Conservation (phyloP, 2,329 filamentous ascomycete genomes). For the Teratosphaeria gauchensis region DNA sequence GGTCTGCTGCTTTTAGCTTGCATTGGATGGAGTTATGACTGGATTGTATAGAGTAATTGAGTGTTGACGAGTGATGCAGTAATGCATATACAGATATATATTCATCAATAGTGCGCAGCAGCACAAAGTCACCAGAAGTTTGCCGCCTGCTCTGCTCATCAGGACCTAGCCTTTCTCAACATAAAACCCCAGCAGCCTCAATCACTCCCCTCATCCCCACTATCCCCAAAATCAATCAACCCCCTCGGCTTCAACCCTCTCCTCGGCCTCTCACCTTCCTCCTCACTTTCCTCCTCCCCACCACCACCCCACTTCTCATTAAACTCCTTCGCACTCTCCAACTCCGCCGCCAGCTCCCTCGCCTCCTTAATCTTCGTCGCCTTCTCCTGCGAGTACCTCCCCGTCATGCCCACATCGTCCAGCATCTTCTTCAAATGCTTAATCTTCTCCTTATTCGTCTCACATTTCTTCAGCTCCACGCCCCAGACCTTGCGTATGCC, state of each 20-base stretch:
- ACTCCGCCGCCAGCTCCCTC: slow-evolving; percentile 72
- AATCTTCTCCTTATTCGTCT: slow-evolving; percentile 69
- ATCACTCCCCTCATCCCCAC: slow-evolving; percentile 19
- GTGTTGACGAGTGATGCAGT: not conserved
- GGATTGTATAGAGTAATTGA: too few relatives aligned
- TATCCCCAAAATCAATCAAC: slow-evolving; percentile 28
- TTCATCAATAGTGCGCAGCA: not conserved
- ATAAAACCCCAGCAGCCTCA: not conserved
- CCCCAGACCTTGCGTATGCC: slow-evolving; percentile 89
- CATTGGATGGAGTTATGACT: too few relatives aligned
- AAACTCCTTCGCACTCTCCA: slow-evolving; percentile 76
- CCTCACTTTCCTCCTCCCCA: slow-evolving; percentile 3
- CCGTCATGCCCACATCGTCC: slow-evolving; percentile 74
- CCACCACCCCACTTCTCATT: slow-evolving; percentile 63
- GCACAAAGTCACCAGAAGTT: too few relatives aligned
- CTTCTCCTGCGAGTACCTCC: slow-evolving; percentile 75
- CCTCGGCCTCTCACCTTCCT: slow-evolving; percentile 9
- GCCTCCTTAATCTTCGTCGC: slow-evolving; percentile 80
- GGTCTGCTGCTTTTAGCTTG: not conserved
- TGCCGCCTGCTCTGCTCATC: too few relatives aligned
- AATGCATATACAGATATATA: not conserved
- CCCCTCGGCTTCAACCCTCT: slow-evolving; percentile 21
- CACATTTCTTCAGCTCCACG: slow-evolving; percentile 67
- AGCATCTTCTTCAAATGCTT: slow-evolving; percentile 71
- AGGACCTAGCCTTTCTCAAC: not conserved